Base-by-base conservation (phyloP, 306 rosid species). In the Cajanus cajan region DNA sequence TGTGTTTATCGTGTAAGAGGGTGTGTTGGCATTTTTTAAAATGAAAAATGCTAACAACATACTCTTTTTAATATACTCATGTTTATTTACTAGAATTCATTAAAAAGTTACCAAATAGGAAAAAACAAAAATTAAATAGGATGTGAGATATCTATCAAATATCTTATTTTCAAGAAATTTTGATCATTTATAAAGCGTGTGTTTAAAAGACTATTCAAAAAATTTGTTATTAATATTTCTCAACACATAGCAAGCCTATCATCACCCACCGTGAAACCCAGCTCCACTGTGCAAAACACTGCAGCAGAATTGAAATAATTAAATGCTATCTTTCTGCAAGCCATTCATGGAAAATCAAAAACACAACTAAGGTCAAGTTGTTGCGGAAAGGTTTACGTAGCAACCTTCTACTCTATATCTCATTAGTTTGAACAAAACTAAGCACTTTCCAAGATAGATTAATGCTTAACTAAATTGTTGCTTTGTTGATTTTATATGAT, bases 221-320 rank as follows among this genome's bases (percentile, higher is more conserved):
- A n/a, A n/a, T n/a, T n/a, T n/a, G n/a, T n/a, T n/a, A n/a, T n/a
- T n/a, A n/a, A n/a, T n/a, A n/a, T n/a, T n/a, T n/a, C n/a, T n/a
- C n/a, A n/a, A n/a, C n/a, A n/a, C n/a, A n/a, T n/a, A n/a, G 79
- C 71, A 50, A 40, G 59, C 37, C 63, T 74, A 72, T 66, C 62
- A 82, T 71, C 73, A 47, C 16, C 71, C 81, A 68, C 59, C 59
- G 72, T 5, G 41, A 62, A 36, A 64, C 7, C 64, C 64, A 24
- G 57, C 51, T 22, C n/a, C 43, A 79, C 50, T 44, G 54, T 45
- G 54, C 40, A 13, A 34, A 25, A 64, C 47, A 79, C 66, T 15
- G 6, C 4, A 36, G 15, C 34, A 45, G 11, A 58, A 4, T 59
- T 13, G 65, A 28, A 13, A 28, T 59, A 45, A 58, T 45, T 45